These are phyloP conservation scores for Rosa rugosa DNA, from an alignment of 306 rosid genomes.

Conservation along the genomic window DNA sequence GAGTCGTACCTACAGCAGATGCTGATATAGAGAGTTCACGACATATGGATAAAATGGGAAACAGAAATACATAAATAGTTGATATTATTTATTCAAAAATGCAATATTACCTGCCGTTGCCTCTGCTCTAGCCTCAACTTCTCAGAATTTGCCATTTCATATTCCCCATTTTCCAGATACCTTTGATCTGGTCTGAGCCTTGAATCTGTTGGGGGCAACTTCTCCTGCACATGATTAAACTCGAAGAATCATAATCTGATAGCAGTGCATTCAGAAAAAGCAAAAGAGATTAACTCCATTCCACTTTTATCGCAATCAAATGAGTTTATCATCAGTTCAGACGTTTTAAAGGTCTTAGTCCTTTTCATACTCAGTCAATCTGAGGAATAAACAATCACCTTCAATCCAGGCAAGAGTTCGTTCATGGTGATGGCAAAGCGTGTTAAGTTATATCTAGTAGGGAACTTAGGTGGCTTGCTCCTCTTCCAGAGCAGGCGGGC, in stretches of 20 bases:
- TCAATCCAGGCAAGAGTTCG: conserved; percentile 84
- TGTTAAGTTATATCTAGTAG: conserved; percentile 91
- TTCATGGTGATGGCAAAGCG: conserved; percentile 95
- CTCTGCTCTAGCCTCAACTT: conserved; percentile 93
- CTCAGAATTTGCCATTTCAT: conserved; percentile 94
- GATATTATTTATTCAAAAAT: not conserved
- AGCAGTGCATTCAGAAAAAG: not conserved
- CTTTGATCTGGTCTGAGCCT: conserved; percentile 98
- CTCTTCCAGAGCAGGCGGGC: conserved; percentile 84
- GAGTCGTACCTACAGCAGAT: not conserved
- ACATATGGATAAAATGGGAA: not conserved
- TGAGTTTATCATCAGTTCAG: not conserved
- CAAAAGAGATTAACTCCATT: not conserved
- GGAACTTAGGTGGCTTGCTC: conserved; percentile 72
- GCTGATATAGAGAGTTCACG: not conserved
- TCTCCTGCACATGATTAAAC: conserved; percentile 50
- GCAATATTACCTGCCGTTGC: conserved; percentile 81
- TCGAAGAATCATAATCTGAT: not conserved
- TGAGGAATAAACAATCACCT: conserved; percentile 52
- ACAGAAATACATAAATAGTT: not conserved
- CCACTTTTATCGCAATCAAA: not conserved
- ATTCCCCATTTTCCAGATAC: conserved; percentile 94
- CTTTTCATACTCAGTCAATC: not conserved
- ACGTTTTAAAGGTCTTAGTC: not conserved
- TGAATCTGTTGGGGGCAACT: conserved; percentile 98